phyloP scores from a whole-genome alignment of 2,329 filamentous ascomycete genomes.

The Aureobasidium sp. region DNA sequence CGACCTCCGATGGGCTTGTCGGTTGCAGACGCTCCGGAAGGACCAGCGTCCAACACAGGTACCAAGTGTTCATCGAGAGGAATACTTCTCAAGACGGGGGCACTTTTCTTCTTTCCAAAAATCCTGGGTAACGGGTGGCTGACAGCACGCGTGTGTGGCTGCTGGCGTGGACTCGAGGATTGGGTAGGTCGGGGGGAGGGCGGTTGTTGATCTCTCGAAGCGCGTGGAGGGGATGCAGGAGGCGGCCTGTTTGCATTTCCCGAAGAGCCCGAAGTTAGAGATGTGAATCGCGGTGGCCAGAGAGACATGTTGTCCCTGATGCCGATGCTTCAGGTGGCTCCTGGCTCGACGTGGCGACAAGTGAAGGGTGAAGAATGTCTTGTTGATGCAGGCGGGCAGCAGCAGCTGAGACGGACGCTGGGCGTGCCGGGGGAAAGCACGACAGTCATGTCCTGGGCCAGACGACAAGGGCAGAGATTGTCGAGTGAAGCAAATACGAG shows the following conservation, averaged over 20 bases:
- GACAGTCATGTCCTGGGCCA: constrained; percentile 2
- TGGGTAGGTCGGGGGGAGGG: not conserved
- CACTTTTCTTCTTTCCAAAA: constrained; percentile 50
- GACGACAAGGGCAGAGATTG: not conserved
- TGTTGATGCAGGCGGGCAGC: not conserved
- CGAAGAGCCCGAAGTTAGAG: not conserved
- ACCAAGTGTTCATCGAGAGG: constrained; percentile 36
- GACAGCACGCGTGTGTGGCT: constrained; percentile 17
- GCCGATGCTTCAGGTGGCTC: not conserved
- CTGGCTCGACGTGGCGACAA: not conserved
- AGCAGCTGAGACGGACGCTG: constrained; percentile 4
- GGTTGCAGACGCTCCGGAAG: constrained; percentile 21
- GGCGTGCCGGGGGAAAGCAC: not conserved
- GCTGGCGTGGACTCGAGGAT: constrained; percentile 5
- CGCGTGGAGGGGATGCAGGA: not conserved
- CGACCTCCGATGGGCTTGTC: constrained; percentile 24
- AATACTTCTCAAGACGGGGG: constrained; percentile 23
- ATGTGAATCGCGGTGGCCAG: constrained; percentile 19
- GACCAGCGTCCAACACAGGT: constrained; percentile 27
- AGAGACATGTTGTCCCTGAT: constrained; percentile 17
- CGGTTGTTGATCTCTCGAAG: not conserved
- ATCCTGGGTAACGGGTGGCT: constrained; percentile 73
- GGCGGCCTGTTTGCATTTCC: not conserved
- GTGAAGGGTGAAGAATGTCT: not conserved
- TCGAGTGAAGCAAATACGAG: not conserved